phyloP scores from a whole-genome alignment of 2,329 filamentous ascomycete genomes.

The Stagonosporopsis rhizophila region DNA sequence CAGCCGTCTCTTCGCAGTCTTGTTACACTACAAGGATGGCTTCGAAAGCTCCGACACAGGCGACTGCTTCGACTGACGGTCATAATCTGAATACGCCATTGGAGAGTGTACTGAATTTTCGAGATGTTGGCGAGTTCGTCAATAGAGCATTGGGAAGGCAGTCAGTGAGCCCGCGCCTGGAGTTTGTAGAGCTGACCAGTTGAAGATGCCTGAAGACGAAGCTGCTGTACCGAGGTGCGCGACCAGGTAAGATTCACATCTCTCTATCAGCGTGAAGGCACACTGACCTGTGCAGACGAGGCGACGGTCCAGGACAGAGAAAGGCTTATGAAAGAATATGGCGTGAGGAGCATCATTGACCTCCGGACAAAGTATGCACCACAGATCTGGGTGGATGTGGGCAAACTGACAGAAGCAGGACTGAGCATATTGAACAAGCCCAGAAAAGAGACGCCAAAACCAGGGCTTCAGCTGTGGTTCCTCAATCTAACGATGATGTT shows the following conservation, averaged over 20 bases:
- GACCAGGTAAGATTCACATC: slow-evolving; percentile 37
- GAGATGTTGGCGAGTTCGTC: slow-evolving; percentile 45
- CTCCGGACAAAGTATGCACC: slow-evolving; percentile 72
- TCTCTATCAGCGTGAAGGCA: background rate
- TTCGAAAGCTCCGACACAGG: slow-evolving; percentile 3
- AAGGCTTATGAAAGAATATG: slow-evolving; percentile 65
- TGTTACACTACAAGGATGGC: slow-evolving; percentile 1
- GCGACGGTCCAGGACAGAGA: slow-evolving; percentile 71
- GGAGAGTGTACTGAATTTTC: slow-evolving; percentile 46
- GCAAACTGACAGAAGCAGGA: slow-evolving; percentile 56
- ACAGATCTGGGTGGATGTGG: background rate
- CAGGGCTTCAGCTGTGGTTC: slow-evolving; percentile 53
- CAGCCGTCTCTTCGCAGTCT: slow-evolving; percentile 1
- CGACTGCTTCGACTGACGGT: slow-evolving; percentile 5
- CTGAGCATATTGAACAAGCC: slow-evolving; percentile 74
- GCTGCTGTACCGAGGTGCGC: slow-evolving; percentile 44
- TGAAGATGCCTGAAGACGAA: slow-evolving; percentile 35
- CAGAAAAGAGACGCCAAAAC: slow-evolving; percentile 64
- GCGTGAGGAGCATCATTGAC: slow-evolving; percentile 78
- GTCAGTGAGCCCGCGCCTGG: slow-evolving; percentile 10
- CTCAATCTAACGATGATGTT: slow-evolving; percentile 58
- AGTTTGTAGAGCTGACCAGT: slow-evolving; percentile 10
- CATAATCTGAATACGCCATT: slow-evolving; percentile 27
- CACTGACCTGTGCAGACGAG: slow-evolving; percentile 62
- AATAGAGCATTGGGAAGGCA: slow-evolving; percentile 31